Percentiles rank a stretch among this genome's conserved stretches.
Conservation (phyloP, 1,139 yeast species). For the Hemisphaericaspora xylanilytica region DNA sequence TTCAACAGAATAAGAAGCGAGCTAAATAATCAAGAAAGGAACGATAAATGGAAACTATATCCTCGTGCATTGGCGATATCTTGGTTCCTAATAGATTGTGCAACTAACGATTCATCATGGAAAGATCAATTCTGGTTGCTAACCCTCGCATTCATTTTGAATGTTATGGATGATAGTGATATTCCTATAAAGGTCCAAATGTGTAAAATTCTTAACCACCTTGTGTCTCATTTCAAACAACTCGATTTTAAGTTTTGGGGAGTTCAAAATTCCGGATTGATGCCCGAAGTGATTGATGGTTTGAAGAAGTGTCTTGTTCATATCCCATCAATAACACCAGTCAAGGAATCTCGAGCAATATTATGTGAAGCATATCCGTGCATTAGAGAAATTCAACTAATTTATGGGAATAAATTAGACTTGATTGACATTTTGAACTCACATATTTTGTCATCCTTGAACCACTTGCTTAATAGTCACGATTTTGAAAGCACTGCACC, state of each 20-base stretch:
- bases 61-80: constrained; percentile 24
- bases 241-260: background rate
- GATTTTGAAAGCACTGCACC: background rate
- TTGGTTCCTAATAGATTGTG: constrained; percentile 25
- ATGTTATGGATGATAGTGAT: constrained; percentile 51
- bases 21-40: constrained; percentile 24
- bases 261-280: constrained; percentile 14
- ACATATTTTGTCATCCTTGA: constrained; percentile 21
- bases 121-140: constrained; percentile 38
- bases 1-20: constrained; percentile 20
- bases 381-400: constrained; percentile 6
- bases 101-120: constrained; percentile 15
- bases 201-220: constrained; percentile 12
- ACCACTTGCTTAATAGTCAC: constrained; percentile 25
- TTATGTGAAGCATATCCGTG: constrained; percentile 25
- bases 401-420: constrained; percentile 9
- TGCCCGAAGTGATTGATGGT: constrained; percentile 7
- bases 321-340: constrained; percentile 46
- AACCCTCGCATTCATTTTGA: constrained; percentile 48
- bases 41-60: constrained; percentile 16
- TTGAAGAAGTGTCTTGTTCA: constrained; percentile 39
- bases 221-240: constrained; percentile 3
- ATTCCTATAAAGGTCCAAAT: constrained; percentile 44
- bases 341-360: constrained; percentile 21
- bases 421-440: constrained; percentile 15